Evolutionary conservation across 495 filamentous ascomycete genomes (phyloP).

Genomic region (Xylaria castorea): DNA sequence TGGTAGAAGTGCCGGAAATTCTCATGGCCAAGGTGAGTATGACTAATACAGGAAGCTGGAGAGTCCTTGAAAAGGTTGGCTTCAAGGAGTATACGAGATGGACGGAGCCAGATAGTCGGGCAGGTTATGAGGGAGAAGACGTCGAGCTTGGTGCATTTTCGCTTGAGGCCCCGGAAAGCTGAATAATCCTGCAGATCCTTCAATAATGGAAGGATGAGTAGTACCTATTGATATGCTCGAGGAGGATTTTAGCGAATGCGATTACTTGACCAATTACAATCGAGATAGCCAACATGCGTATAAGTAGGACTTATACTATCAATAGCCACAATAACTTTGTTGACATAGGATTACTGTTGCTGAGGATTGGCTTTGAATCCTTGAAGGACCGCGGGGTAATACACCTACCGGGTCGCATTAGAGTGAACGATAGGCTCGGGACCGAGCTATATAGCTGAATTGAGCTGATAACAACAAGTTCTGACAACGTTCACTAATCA

Average conservation of each 20-base stretch:
- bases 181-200: conserved; percentile 10
- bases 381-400: background rate
- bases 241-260: conserved; percentile 6
- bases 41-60: conserved; percentile 40
- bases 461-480: background rate
- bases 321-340: background rate
- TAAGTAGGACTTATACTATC: background rate
- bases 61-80: conserved; percentile 45
- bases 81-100: conserved; percentile 42
- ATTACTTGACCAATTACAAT: conserved; percentile 1
- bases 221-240: background rate
- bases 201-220: background rate
- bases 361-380: background rate
- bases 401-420: background rate
- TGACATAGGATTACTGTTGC: background rate
- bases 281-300: background rate
- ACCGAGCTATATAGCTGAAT: background rate
- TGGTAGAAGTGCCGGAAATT: conserved; percentile 35
- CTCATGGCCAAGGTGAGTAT: conserved; percentile 40
- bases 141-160: conserved; percentile 26
- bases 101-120: conserved; percentile 35
- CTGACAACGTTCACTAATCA: background rate
- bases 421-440: background rate
- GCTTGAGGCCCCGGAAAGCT: conserved; percentile 24
- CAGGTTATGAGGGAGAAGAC: background rate